A percentile compares a stretch with the other conserved stretches of the same genome.
Conservation (phyloP, 148 eudicot genomes). For the Vaccinium darrowii region DNA sequence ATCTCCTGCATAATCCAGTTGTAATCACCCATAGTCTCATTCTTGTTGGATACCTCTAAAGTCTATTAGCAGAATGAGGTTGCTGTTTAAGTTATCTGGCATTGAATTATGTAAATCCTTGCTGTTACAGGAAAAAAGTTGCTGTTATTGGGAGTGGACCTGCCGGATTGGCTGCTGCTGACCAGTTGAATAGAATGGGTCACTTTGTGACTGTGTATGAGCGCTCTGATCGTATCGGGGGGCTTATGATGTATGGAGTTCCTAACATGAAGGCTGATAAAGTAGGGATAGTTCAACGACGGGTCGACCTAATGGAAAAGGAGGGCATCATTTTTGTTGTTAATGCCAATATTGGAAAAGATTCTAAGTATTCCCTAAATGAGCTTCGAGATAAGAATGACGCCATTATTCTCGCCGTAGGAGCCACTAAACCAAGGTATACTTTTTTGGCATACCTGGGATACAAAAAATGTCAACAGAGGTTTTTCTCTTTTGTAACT, state of each 20-base stretch:
- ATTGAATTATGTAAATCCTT: background rate
- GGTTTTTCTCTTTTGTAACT: background rate
- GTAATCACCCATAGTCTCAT: background rate
- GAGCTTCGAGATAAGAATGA: constrained; percentile 68
- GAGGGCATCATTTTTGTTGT: constrained; percentile 88
- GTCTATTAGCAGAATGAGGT: background rate
- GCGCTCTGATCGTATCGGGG: constrained; percentile 93
- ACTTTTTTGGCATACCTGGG: background rate
- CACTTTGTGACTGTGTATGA: constrained; percentile 89
- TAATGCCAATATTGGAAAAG: constrained; percentile 84
- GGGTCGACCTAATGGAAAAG: constrained; percentile 84
- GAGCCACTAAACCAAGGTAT: constrained; percentile 94
- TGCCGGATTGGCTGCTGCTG: constrained; percentile 97
- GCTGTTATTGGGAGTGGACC: constrained; percentile 97
- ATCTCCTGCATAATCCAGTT: background rate
- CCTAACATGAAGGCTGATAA: constrained; percentile 99
- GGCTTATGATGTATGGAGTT: constrained; percentile 99
- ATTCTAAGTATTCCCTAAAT: constrained; percentile 63
- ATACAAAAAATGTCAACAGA: background rate
- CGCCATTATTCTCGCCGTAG: constrained; percentile 84
- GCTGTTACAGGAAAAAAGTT: constrained; percentile 62
- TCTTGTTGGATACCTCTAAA: background rate
- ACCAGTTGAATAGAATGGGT: constrained; percentile 89
- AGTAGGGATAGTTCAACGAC: constrained; percentile 71
- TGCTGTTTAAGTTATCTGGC: background rate